Evolutionary conservation across 768 basidiomycete genomes (phyloP).

Genomic region (Suillus tomentosus): DNA sequence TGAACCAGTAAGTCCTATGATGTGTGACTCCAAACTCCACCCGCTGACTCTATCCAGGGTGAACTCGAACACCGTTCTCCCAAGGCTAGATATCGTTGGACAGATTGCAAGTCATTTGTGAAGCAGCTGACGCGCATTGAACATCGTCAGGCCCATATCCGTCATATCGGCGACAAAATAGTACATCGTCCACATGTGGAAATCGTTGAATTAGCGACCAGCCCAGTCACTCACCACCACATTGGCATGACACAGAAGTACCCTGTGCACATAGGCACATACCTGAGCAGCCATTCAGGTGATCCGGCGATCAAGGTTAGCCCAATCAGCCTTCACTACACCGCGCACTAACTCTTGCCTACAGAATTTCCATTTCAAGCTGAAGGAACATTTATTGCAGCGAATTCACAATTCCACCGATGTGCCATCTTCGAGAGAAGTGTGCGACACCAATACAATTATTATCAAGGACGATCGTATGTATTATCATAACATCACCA

Average conservation of each 20-base stretch:
- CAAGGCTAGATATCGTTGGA: conserved; percentile 8
- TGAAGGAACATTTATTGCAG: neutral
- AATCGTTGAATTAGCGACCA: neutral
- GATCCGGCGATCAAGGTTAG: neutral
- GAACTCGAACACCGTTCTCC: conserved; percentile 16
- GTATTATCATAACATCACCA: too few species aligned
- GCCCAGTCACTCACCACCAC: neutral
- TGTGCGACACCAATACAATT: neutral
- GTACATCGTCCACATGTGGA: neutral
- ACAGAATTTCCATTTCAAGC: neutral
- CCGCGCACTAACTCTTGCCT: too few species aligned
- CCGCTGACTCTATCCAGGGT: conserved; percentile 4
- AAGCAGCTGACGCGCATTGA: neutral
- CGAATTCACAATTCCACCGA: neutral
- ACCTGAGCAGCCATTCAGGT: neutral
- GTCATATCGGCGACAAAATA: neutral
- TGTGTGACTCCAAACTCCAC: conserved; percentile 12
- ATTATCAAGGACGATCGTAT: too few species aligned
- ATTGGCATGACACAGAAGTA: conserved; percentile 11
- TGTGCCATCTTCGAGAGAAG: neutral
- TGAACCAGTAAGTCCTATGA: conserved; percentile 11
- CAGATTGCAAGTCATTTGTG: neutral
- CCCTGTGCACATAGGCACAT: conserved; percentile 22
- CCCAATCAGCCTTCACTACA: neutral
- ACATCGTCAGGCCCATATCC: conserved; percentile 9